phyloP scores from a whole-genome alignment of 352 stramenopile genomes.

The Saprolegnia parasitica region DNA sequence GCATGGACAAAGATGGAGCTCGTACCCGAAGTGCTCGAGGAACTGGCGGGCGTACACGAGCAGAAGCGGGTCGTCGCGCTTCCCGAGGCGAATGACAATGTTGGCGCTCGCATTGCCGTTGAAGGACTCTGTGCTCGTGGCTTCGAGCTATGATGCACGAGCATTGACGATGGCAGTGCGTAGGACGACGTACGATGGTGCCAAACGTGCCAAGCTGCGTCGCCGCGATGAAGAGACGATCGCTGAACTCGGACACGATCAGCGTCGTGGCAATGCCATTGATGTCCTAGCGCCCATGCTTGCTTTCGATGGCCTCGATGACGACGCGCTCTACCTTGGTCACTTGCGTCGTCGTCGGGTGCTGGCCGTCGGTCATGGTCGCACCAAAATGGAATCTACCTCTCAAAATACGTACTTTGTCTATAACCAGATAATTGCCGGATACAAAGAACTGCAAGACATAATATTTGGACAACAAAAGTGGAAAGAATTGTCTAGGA shows the following conservation, averaged over 20 bases:
- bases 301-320: background rate
- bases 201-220: constrained; percentile 78
- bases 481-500: too few species aligned
- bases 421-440: background rate
- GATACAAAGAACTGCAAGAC: background rate
- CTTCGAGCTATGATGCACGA: constrained; percentile 46
- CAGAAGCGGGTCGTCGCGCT: constrained; percentile 74
- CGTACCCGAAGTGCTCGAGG: constrained; percentile 78
- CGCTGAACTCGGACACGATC: constrained; percentile 66
- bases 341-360: background rate
- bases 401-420: background rate
- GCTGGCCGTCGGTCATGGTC: background rate
- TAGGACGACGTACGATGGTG: constrained; percentile 47
- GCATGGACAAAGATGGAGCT: constrained; percentile 8
- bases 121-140: constrained; percentile 66
- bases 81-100: constrained; percentile 68
- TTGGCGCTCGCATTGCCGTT: constrained; percentile 72
- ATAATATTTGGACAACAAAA: background rate
- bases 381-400: background rate
- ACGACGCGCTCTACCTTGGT: background rate
- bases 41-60: constrained; percentile 80
- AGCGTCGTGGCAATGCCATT: constrained; percentile 67
- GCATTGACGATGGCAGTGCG: background rate
- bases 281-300: constrained; percentile 44
- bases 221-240: constrained; percentile 79